Base-by-base conservation (phyloP, 768 basidiomycete genomes). In the Mrakia blollopis region DNA sequence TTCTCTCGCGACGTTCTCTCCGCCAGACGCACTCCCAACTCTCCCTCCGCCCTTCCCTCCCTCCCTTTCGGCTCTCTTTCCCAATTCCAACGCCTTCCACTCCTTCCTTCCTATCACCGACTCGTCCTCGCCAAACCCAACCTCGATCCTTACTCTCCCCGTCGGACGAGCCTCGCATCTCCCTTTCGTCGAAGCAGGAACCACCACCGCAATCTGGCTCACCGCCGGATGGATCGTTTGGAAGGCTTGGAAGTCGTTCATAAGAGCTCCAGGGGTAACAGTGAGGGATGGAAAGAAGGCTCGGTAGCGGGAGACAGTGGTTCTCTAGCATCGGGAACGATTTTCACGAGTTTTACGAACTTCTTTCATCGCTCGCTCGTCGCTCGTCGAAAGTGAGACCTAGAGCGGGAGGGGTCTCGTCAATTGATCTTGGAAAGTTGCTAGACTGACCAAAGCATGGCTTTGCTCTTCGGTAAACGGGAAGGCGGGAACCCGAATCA, bases 81-180 rank as follows among this genome's bases (percentile, higher is more conserved):
- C 54, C 4, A n/a, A 30, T 25, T 35, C 11, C 2, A 28, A 21
- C 30, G 5, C 72, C 13, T 60, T 54, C 47, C 60, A 72, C 25
- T 21, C 72, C 21, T 37, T 72, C 52, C 30, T 23, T 37, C 54
- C 68, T 44, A 7, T n/a, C 16, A 41, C 68, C 68, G 1, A 1
- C 0, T 0, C 32, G 32, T 72, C 72, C 25, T 50, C 47, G 35
- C 44, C 70, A 6, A 72, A 41, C 13, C 44, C 50, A 32, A 23
- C 14, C 32, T 54, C 54, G 4, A 32, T 52, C 25, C 60, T 72
- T 35, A 54, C 52, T 32, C 52, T 72, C 25, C 72, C 72, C 18
- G 72, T 72, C 21, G 72, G 72, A 57, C 54, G 60, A 7, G 54
- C 72, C 18, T 72, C 72, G 21, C 72, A 72, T 39, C 50, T 72